Base-by-base conservation (phyloP, 2,329 filamentous ascomycete genomes). In the Penicillium sp. region DNA sequence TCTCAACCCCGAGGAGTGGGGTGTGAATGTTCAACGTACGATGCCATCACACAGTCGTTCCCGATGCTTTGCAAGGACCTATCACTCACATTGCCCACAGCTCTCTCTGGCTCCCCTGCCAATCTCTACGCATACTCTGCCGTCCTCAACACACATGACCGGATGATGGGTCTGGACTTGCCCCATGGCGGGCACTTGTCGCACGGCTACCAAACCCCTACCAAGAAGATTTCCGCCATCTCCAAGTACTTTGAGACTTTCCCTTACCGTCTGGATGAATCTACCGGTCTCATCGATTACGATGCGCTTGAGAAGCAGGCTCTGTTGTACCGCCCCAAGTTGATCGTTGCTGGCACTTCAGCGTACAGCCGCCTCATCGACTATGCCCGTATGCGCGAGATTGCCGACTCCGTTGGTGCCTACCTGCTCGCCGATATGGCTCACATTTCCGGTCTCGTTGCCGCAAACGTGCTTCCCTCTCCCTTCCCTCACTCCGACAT, bases 221-320 rank as follows among this genome's bases (percentile, higher is more conserved):
- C 85, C 67, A 88, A 87, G 78, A 98, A 98, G 67, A 98, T 98
- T 73, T 97, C 91, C 47, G 90, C 90, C 51, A 86, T 98, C 62
- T 97, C 91, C 35, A 97, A 91, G 66, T 98, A 98, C 82, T 98
- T 97, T 69, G 91, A 98, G 80, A 98, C 93, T 51, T 85, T 98
- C 74, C 93, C 93, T 47, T 98, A 98, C 80, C 85, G 90, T 53
- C 85, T 97, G 26, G 73, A 76, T 46, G 73, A 75, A 58, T 72
- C 73, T 65, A 97, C 93, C 29, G 93, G 93, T 61, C 84, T 97
- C 72, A 98, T 98, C 66, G 93, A 98, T 75, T 98, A 98, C 73
- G 89, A 95, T 64, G 83, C 81, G 64, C 84, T 98, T 55, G 86
- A 93, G 75, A 87, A 94, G 77, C 85, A 93, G 65, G 91, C 90